A percentile compares a stretch with the other conserved stretches of the same genome.
These are phyloP conservation scores for Phytopythium vexans DNA, from an alignment of 352 stramenopile species.

Conservation along the genomic window DNA sequence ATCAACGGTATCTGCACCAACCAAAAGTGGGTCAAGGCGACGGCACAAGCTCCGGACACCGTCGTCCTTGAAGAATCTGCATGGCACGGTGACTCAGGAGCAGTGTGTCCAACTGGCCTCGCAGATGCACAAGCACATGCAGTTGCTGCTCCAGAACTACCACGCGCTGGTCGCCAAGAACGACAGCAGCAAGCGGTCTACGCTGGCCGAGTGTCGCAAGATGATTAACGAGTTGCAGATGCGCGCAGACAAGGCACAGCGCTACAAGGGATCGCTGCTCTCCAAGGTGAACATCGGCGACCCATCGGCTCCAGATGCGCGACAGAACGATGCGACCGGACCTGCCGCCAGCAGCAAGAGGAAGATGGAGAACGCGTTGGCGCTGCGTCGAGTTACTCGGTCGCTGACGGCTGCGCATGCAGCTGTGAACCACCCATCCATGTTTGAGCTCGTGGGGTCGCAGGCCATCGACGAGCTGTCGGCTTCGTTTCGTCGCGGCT, in stretches of 20 bases:
- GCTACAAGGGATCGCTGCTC: conserved; percentile 62
- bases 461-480: conserved; percentile 59
- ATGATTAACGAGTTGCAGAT: conserved; percentile 74
- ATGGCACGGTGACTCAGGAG: conserved; percentile 42
- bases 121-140: conserved; percentile 87
- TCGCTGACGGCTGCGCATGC: conserved; percentile 77
- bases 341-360: conserved; percentile 1
- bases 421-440: conserved; percentile 75
- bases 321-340: neutral
- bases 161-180: conserved; percentile 35
- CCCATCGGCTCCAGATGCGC: conserved; percentile 5
- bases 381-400: conserved; percentile 61
- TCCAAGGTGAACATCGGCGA: conserved; percentile 46
- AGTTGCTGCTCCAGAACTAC: conserved; percentile 74
- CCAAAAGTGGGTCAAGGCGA: neutral
- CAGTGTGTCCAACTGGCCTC: conserved; percentile 82
- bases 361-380: conserved; percentile 22
- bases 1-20: no score
- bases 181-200: conserved; percentile 4
- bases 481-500: conserved; percentile 33
- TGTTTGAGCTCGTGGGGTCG: conserved; percentile 82
- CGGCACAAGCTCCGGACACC: neutral
- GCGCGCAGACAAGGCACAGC: conserved; percentile 54
- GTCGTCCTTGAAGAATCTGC: conserved; percentile 4
- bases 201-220: conserved; percentile 30